Evolutionary conservation across 805 yeast genomes (phyloP).

Genomic region (Hanseniaspora vineae): DNA sequence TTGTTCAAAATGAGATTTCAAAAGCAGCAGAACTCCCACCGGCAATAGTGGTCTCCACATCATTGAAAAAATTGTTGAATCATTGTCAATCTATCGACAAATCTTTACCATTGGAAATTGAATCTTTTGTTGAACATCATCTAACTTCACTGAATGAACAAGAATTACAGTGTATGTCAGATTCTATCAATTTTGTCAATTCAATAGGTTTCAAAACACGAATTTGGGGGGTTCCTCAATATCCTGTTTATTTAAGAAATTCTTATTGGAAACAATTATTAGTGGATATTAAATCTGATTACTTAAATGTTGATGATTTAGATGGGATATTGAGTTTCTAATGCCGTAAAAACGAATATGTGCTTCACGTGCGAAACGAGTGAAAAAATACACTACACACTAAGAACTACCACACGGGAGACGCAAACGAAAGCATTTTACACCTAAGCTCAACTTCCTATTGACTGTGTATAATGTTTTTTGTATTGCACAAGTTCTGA

Average conservation of each 20-base stretch:
- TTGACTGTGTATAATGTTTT: too few species aligned
- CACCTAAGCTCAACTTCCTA: too few species aligned
- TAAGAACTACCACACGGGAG: too few species aligned
- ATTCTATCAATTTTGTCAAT: slow-evolving; percentile 33
- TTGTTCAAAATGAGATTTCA: background rate
- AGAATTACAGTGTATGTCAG: slow-evolving; percentile 11
- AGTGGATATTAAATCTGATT: slow-evolving; percentile 35
- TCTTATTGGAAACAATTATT: slow-evolving; percentile 37
- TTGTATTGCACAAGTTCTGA: too few species aligned
- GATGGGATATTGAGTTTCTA: slow-evolving; percentile 1
- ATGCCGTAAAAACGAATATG: too few species aligned
- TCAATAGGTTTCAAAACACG: slow-evolving; percentile 39
- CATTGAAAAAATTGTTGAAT: slow-evolving; percentile 20
- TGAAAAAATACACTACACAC: too few species aligned
- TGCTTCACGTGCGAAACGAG: too few species aligned
- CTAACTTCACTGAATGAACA: slow-evolving; percentile 7
- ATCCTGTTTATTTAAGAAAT: slow-evolving; percentile 41
- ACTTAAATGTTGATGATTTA: slow-evolving; percentile 52
- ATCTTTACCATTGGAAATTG: slow-evolving; percentile 2
- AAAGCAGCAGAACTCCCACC: slow-evolving; percentile 8
- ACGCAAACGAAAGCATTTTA: too few species aligned
- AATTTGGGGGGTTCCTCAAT: slow-evolving; percentile 59
- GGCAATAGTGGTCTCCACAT: slow-evolving; percentile 29
- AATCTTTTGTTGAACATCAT: slow-evolving; percentile 4
- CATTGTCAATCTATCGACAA: slow-evolving; percentile 6